Evolutionary conservation across 441 rosid species (phyloP), one percentile per base, ranked within the genome.

Genomic region (Euphorbia schlechtendalii): DNA sequence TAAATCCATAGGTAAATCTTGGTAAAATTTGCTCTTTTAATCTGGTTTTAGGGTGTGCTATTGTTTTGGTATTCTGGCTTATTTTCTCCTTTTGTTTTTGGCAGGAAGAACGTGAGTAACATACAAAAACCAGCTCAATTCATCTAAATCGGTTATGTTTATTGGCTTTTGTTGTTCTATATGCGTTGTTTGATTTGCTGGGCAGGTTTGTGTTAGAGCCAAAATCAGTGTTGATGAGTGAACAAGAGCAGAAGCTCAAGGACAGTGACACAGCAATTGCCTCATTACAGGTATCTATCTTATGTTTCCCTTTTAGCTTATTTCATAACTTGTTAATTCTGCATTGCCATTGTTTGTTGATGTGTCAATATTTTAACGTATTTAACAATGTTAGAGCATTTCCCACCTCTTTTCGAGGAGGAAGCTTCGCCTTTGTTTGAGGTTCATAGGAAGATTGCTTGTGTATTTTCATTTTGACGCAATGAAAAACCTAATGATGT

Each of bases 51-150:
- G 41, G 41, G 41, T 38, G 41, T 38, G 41, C 8, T 38, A 4
- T 38, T 38, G 41, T 38, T 38, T 49, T n/a, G 24, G 21, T n/a
- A n/a, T 10, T 10, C 52, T 17, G 7, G 30, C 32, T 63, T n/a
- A 49, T 25, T 18, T 2, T 15, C 28, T 0, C 8, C 7, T 57
- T 36, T 59, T 8, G 24, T 59, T 51, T 77, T 76, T 78, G 84
- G 81, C 97, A 90, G 97, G 97, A 71, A 84, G 97, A 80, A 93
- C 86, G 97, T 93, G 87, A 88, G 97, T 83, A 56, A 38, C 48
- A 66, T 58, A 18, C 21, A 54, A 59, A 63, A 67, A 69, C 63
- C 65, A 20, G 58, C 59, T 65, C 24, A 21, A 56, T 56, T 57
- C 61, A n/a, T 56, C 61, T 53, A 18, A 28, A 66, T 8, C 21